Conservation (phyloP, 306 rosid genomes). For the Elaeagnus macrophylla region DNA sequence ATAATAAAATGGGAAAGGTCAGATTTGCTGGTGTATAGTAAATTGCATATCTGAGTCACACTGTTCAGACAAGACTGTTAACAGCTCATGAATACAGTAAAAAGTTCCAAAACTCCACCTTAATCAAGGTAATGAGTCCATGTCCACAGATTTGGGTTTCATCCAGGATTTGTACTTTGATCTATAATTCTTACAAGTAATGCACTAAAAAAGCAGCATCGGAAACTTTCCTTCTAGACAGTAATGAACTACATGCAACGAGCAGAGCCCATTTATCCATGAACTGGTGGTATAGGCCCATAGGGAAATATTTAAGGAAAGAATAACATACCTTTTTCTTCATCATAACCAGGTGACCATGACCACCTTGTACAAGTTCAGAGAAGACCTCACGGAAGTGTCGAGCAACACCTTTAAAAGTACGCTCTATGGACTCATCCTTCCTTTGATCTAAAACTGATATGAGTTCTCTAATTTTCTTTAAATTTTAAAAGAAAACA, state of each 20-base stretch:
- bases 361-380: conserved; percentile 89
- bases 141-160: too few species aligned
- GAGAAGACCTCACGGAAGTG: conserved; percentile 96
- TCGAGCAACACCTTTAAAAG: conserved; percentile 97
- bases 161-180: too few species aligned
- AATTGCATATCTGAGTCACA: too few species aligned
- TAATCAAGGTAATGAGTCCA: too few species aligned
- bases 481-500: conserved; percentile 23
- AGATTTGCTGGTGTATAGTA: too few species aligned
- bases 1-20: too few species aligned
- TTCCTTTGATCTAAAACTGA: conserved; percentile 86
- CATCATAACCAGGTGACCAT: conserved; percentile 91
- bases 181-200: too few species aligned
- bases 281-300: neutral
- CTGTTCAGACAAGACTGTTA: too few species aligned
- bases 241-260: neutral
- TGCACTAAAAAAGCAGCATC: too few species aligned
- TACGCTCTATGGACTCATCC: conserved; percentile 92
- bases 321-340: conserved; percentile 65
- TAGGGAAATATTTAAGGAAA: neutral
- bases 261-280: neutral
- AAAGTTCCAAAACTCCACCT: too few species aligned
- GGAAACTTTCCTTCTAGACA: too few species aligned
- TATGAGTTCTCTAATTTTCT: conserved; percentile 93
- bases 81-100: too few species aligned